Conservation (phyloP, 306 rosid genomes). For the Corylus heterophylla region DNA sequence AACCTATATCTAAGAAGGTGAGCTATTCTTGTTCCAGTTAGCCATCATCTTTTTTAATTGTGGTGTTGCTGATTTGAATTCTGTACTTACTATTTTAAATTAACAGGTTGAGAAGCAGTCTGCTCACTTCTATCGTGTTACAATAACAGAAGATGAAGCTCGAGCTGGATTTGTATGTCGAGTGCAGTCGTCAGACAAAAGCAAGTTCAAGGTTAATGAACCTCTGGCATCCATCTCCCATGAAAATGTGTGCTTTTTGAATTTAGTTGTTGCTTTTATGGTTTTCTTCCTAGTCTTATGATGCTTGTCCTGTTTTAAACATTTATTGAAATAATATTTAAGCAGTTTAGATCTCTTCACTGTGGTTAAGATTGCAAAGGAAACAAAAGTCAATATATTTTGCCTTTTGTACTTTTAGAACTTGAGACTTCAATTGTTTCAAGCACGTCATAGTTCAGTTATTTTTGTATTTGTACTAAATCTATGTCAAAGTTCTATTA, state of each 20-base stretch:
- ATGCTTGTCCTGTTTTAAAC: neutral
- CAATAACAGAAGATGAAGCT: slow-evolving; percentile 77
- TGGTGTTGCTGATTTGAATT: slow-evolving; percentile 14
- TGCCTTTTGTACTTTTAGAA: neutral
- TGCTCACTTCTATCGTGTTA: slow-evolving; percentile 91
- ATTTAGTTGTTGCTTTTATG: slow-evolving; percentile 8
- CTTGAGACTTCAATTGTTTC: neutral
- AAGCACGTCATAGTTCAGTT: neutral
- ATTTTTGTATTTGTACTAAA: neutral
- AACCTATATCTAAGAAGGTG: slow-evolving; percentile 69
- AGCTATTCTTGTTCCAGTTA: slow-evolving; percentile 6
- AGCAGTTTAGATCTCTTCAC: neutral
- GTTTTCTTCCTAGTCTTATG: slow-evolving; percentile 11
- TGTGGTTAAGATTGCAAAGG: neutral
- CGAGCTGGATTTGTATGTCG: slow-evolving; percentile 93
- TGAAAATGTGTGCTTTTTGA: slow-evolving; percentile 11
- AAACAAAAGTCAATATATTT: neutral
- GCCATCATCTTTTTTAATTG: neutral
- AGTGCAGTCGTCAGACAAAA: slow-evolving; percentile 88
- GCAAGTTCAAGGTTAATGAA: slow-evolving; percentile 90
- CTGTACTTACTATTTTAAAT: slow-evolving; percentile 16
- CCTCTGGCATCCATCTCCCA: slow-evolving; percentile 13
- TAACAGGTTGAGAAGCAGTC: slow-evolving; percentile 95
- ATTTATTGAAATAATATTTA: neutral
- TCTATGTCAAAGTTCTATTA: neutral